These are phyloP conservation scores for Seminavis robusta DNA, from an alignment of 108 stramenopile species.

Conservation along the genomic window DNA sequence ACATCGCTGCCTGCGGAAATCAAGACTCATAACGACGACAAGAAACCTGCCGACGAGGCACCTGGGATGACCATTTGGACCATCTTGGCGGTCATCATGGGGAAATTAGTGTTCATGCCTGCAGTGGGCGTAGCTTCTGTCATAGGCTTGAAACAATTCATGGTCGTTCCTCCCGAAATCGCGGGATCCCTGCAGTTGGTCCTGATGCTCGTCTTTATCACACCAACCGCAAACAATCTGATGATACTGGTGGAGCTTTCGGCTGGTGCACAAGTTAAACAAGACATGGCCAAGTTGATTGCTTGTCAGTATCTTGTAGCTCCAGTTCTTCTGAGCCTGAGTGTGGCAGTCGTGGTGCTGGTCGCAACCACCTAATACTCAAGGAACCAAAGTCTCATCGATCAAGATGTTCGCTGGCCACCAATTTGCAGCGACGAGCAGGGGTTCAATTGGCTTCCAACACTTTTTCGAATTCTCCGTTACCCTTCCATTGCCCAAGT, in stretches of 20 bases:
- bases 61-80: background rate
- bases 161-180: background rate
- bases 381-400: no score
- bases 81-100: constrained; percentile 5
- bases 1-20: constrained; percentile 9
- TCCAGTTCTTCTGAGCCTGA: constrained; percentile 1
- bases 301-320: constrained; percentile 8
- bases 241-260: constrained; percentile 18
- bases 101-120: constrained; percentile 19
- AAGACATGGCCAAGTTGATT: constrained; percentile 6
- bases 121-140: background rate
- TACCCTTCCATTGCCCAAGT: no score
- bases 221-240: constrained; percentile 22
- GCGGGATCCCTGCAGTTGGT: constrained; percentile 10
- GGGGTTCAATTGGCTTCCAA: no score
- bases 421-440: no score
- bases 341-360: background rate
- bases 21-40: background rate
- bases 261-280: background rate
- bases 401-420: no score
- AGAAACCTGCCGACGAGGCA: background rate
- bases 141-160: background rate
- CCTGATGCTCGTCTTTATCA: constrained; percentile 4
- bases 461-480: no score
- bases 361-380: no score